Percentiles rank a stretch among this genome's conserved stretches.
phyloP scores from a whole-genome alignment of 176 grass and related monocot species.

The Echinochloa phyllopogon region DNA sequence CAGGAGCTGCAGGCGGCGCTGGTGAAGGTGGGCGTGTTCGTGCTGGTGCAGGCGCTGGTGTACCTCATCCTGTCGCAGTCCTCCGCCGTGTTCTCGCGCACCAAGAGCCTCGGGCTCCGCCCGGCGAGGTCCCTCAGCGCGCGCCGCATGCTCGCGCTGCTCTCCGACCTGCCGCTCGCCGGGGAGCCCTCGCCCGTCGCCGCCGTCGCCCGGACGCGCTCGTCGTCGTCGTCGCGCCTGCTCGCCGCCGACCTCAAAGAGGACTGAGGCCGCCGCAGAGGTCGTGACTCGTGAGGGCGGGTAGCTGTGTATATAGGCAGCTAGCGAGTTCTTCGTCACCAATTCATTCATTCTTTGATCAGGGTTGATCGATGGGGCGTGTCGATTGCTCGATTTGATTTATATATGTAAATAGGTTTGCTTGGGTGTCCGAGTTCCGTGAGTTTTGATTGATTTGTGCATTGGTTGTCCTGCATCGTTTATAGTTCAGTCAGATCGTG shows the following conservation, averaged over 20 bases:
- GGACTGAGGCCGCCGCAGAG: constrained; percentile 32
- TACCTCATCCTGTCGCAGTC: constrained; percentile 79
- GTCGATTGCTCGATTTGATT: neutral
- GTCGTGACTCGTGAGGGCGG: neutral
- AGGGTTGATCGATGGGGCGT: neutral
- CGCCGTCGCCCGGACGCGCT: neutral
- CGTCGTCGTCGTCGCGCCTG: neutral
- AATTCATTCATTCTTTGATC: constrained; percentile 22
- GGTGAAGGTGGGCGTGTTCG: constrained; percentile 63
- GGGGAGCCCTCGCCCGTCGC: constrained; percentile 57
- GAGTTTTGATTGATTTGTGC: too few species aligned
- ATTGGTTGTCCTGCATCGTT: too few species aligned
- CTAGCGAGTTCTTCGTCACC: neutral
- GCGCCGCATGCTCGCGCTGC: constrained; percentile 55
- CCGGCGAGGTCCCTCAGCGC: constrained; percentile 36
- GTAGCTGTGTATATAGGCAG: neutral
- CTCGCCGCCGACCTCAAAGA: neutral
- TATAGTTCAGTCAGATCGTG: too few species aligned
- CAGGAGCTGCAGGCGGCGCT: constrained; percentile 40
- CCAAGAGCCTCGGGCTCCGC: constrained; percentile 41
- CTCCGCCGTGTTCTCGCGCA: constrained; percentile 64
- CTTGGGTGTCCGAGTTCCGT: too few species aligned
- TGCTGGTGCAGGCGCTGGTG: constrained; percentile 74
- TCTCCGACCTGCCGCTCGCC: constrained; percentile 55
- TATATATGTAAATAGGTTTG: too few species aligned